phyloP scores from a whole-genome alignment of 2,329 filamentous ascomycete species.

The Penicillium capsulatum region DNA sequence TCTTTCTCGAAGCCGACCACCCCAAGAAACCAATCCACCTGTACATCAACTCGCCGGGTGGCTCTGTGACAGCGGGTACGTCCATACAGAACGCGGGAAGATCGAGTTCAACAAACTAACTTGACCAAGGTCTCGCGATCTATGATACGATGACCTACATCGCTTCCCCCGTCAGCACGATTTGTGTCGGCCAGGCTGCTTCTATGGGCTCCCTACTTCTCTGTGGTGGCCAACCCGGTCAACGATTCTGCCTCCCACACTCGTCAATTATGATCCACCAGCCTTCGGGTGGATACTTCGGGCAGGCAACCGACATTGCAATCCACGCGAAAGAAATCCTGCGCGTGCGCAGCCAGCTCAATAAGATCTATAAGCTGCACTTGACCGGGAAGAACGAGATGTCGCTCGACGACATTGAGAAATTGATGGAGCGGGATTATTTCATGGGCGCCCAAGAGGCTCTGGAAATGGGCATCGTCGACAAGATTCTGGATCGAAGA shows the following conservation, averaged over 20 bases:
- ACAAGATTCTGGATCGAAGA: slow-evolving; percentile 67
- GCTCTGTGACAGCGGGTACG: slow-evolving; percentile 75
- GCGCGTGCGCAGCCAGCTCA: slow-evolving; percentile 76
- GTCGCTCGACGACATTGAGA: slow-evolving; percentile 77
- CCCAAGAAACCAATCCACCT: slow-evolving; percentile 93
- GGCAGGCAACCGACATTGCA: slow-evolving; percentile 74
- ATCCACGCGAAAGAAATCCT: slow-evolving; percentile 98
- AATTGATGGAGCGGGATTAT: slow-evolving; percentile 94
- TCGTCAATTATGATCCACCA: slow-evolving; percentile 97
- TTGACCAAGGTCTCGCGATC: slow-evolving; percentile 60
- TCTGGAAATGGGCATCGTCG: slow-evolving; percentile 82
- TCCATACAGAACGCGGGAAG: not conserved
- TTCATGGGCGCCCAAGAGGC: slow-evolving; percentile 89
- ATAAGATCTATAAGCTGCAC: slow-evolving; percentile 83
- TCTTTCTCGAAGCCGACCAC: slow-evolving; percentile 96
- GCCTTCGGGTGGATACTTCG: slow-evolving; percentile 70
- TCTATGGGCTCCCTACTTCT: slow-evolving; percentile 91
- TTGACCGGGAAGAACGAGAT: slow-evolving; percentile 67
- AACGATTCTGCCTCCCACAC: slow-evolving; percentile 87
- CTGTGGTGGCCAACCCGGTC: slow-evolving; percentile 77
- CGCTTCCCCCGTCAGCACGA: slow-evolving; percentile 83
- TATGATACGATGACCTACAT: slow-evolving; percentile 99
- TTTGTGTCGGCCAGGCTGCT: slow-evolving; percentile 90
- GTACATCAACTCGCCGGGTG: slow-evolving; percentile 96
- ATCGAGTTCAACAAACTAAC: not conserved